These are phyloP conservation scores for Talaromyces ruber DNA, from an alignment of 495 filamentous ascomycete genomes.

Conservation along the genomic window DNA sequence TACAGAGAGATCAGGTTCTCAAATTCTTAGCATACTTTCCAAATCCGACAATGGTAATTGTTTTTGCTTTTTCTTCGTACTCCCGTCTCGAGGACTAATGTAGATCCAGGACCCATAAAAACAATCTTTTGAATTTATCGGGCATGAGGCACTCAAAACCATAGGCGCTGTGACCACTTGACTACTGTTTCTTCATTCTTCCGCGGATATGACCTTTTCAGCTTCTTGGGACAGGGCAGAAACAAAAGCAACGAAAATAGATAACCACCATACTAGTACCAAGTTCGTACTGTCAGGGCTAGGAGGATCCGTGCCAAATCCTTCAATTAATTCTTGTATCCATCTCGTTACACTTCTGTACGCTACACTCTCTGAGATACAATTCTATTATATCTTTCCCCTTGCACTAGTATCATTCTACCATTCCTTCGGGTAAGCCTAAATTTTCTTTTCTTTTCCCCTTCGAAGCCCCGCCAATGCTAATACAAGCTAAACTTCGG, in stretches of 20 bases:
- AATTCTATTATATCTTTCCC: background rate
- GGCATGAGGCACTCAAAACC: background rate
- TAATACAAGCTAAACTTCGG: background rate
- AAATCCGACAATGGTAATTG: background rate
- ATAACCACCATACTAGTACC: background rate
- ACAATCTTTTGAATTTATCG: background rate
- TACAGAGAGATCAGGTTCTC: background rate
- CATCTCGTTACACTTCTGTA: background rate
- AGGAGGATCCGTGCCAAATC: background rate
- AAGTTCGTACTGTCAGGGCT: background rate
- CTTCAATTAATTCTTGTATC: background rate
- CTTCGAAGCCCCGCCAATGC: background rate
- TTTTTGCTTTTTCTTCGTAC: background rate
- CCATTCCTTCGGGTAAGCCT: background rate
- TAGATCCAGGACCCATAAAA: background rate
- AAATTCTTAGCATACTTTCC: background rate
- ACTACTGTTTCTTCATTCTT: background rate
- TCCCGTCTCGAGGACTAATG: background rate
- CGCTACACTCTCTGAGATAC: background rate
- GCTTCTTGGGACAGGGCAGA: background rate
- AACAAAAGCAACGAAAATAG: background rate
- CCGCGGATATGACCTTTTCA: background rate
- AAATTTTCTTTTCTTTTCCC: background rate
- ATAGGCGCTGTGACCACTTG: background rate
- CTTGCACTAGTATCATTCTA: conserved; percentile 2